A percentile compares a stretch with the other conserved stretches of the same genome.
Evolutionary conservation across 768 basidiomycete genomes (phyloP).

Genomic region (Gloeopeniophorella convolvens): DNA sequence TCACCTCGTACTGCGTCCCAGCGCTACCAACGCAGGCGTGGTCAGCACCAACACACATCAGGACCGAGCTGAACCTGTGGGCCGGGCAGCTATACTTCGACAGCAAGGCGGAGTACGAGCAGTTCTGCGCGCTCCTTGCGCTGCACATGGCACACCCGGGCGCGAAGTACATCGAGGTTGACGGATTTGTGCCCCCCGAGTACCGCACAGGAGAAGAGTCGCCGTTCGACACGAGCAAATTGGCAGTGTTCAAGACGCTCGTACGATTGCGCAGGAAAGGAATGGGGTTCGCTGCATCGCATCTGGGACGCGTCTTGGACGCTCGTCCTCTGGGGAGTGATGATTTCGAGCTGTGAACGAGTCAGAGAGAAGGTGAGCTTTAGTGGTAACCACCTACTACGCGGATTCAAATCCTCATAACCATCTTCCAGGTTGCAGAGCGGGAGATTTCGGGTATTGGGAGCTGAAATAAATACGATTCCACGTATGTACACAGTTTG

Average conservation of each 20-base stretch:
- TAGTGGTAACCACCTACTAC: too few species aligned
- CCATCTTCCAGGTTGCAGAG: too few species aligned
- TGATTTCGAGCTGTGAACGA: too few species aligned
- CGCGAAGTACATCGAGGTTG: neutral
- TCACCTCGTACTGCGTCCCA: conserved; percentile 6
- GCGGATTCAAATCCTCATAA: too few species aligned
- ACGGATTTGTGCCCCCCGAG: conserved; percentile 6
- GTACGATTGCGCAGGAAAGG: conserved; percentile 8
- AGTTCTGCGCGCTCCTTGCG: conserved; percentile 9
- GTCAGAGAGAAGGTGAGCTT: too few species aligned
- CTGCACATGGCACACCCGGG: conserved; percentile 11
- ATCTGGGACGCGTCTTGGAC: conserved; percentile 9
- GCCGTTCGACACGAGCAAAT: neutral
- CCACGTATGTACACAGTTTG: too few species aligned
- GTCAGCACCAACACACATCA: conserved; percentile 2
- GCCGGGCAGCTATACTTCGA: conserved; percentile 18
- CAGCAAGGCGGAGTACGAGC: conserved; percentile 8
- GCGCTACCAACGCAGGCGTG: neutral
- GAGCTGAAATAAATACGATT: too few species aligned
- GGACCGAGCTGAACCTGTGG: conserved; percentile 4
- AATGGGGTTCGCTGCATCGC: neutral
- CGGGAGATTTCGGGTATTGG: too few species aligned
- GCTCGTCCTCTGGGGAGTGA: neutral
- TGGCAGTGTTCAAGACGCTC: conserved; percentile 1
- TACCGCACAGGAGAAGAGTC: neutral